A percentile compares a stretch with the other conserved stretches of the same genome.
These are phyloP conservation scores for Phylloporus scabripes DNA, from an alignment of 768 basidiomycete species.

Conservation along the genomic window DNA sequence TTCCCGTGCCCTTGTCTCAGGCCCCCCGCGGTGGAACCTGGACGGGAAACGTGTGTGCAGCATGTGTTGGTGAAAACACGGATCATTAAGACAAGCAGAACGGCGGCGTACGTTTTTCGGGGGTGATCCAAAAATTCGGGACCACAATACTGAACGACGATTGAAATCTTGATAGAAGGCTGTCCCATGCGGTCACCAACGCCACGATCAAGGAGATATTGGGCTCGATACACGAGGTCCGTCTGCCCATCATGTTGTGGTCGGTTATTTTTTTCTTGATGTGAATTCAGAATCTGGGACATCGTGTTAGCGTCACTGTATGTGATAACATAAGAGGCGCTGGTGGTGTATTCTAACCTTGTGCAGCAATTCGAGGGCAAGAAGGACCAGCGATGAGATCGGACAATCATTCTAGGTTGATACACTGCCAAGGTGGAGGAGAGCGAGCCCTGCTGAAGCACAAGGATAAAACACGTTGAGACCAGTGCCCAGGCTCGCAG, in stretches of 20 bases:
- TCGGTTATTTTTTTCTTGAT: neutral
- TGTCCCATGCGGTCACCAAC: slow-evolving; percentile 6
- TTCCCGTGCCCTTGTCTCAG: neutral
- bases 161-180: slow-evolving; percentile 1
- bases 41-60: slow-evolving; percentile 1
- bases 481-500: neutral
- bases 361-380: neutral
- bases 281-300: neutral
- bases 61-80: slow-evolving; percentile 11
- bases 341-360: neutral
- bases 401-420: neutral
- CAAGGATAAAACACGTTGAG: slow-evolving; percentile 1
- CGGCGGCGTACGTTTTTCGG: slow-evolving; percentile 5
- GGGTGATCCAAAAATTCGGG: slow-evolving; percentile 10
- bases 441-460: neutral
- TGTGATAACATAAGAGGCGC: neutral
- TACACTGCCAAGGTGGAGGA: neutral
- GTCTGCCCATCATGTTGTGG: neutral
- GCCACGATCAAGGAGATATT: slow-evolving; percentile 13
- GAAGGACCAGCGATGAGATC: neutral
- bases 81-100: neutral
- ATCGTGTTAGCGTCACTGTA: neutral
- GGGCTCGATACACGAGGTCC: neutral
- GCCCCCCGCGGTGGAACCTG: neutral
- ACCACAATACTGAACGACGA: neutral